phyloP scores from a whole-genome alignment of 352 stramenopile genomes.

The Plasmopara viticola region DNA sequence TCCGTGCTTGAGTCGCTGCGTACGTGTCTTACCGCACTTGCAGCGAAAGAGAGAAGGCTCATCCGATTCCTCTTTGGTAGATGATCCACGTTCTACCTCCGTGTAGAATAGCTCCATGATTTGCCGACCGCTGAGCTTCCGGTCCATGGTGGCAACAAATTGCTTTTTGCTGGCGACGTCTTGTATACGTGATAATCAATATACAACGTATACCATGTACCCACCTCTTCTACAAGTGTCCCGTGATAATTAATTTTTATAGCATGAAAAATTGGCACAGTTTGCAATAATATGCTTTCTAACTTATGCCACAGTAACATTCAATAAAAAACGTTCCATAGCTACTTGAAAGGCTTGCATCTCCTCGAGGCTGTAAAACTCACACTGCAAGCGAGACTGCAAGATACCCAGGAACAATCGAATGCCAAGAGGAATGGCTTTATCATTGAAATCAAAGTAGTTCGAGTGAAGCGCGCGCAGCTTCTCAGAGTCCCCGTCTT shows the following conservation, averaged over 20 bases:
- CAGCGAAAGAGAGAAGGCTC: slow-evolving; percentile 38
- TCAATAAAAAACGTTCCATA: slow-evolving; percentile 64
- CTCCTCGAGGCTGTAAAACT: slow-evolving; percentile 61
- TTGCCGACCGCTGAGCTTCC: slow-evolving; percentile 34
- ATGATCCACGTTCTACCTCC: slow-evolving; percentile 11
- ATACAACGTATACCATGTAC: background rate
- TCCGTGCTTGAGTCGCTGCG: slow-evolving; percentile 42
- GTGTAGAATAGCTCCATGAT: slow-evolving; percentile 50
- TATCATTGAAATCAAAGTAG: slow-evolving; percentile 83
- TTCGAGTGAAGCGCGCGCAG: slow-evolving; percentile 68
- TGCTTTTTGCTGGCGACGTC: slow-evolving; percentile 2
- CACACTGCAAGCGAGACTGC: slow-evolving; percentile 57
- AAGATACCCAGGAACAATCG: slow-evolving; percentile 70
- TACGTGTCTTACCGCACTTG: slow-evolving; percentile 52
- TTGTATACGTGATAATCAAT: background rate
- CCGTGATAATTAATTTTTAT: too few relatives aligned
- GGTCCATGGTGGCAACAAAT: slow-evolving; percentile 13
- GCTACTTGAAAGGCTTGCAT: slow-evolving; percentile 70
- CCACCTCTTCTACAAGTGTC: too few relatives aligned
- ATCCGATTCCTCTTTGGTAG: slow-evolving; percentile 6
- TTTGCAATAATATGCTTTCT: background rate
- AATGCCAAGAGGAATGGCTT: slow-evolving; percentile 75
- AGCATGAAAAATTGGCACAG: too few relatives aligned
- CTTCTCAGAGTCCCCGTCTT: slow-evolving; percentile 47
- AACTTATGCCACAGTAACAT: slow-evolving; percentile 33